A percentile compares a stretch with the other conserved stretches of the same genome.
phyloP scores from a whole-genome alignment of 1,284 basidiomycete genomes.

The Agaricales sp. region DNA sequence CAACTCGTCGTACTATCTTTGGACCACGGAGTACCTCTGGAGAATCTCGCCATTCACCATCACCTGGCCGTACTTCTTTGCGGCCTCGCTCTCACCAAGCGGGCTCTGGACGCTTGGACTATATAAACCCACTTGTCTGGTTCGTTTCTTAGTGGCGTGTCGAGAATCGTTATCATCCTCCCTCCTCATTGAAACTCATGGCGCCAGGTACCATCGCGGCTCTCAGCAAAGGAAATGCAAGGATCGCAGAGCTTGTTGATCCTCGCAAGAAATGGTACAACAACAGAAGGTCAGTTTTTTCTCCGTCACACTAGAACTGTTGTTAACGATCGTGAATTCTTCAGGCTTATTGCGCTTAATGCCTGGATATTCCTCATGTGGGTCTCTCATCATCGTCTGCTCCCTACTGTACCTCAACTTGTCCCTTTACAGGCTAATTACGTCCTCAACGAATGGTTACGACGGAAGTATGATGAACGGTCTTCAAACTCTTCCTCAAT shows the following conservation, averaged over 20 bases:
- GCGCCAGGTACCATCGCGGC: not conserved
- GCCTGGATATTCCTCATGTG: slow-evolving; percentile 25
- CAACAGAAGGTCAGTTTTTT: slow-evolving; percentile 44
- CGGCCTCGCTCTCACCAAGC: too few relatives aligned
- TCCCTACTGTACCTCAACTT: not conserved
- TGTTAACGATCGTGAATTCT: not conserved
- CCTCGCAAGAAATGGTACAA: slow-evolving; percentile 63
- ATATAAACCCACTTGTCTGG: not conserved
- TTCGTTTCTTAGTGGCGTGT: not conserved
- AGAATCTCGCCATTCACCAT: too few relatives aligned
- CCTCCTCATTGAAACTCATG: too few relatives aligned
- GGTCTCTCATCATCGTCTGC: slow-evolving; percentile 7
- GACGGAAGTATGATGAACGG: slow-evolving; percentile 23
- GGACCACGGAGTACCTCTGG: too few relatives aligned
- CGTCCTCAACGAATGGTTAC: slow-evolving; percentile 23
- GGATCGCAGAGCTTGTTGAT: slow-evolving; percentile 27
- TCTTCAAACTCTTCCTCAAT: slow-evolving; percentile 27
- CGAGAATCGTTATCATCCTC: not conserved
- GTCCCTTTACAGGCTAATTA: slow-evolving; percentile 22
- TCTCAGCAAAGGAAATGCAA: not conserved
- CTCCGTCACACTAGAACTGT: not conserved
- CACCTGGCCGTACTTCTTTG: too few relatives aligned
- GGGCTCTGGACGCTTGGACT: too few relatives aligned
- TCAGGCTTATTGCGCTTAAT: slow-evolving; percentile 24
- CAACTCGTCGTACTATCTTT: too few relatives aligned